A percentile compares a stretch with the other conserved stretches of the same genome.
Conservation (phyloP, 352 stramenopile species). For the Phytopythium delawarense region DNA sequence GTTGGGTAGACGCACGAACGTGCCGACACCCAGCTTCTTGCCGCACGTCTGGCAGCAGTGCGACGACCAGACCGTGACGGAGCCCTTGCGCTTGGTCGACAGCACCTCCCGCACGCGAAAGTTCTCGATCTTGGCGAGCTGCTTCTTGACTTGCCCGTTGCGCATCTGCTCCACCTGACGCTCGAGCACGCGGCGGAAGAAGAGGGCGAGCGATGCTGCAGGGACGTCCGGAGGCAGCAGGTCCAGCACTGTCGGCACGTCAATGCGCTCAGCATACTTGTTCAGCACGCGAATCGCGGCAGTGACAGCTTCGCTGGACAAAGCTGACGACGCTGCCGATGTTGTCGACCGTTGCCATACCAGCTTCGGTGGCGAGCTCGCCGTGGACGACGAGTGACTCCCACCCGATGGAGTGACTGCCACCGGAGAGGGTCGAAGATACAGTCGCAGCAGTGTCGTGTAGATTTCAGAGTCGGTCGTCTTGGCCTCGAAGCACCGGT, state of each 20-base stretch:
- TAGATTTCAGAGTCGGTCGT: constrained; percentile 79
- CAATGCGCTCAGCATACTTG: constrained; percentile 80
- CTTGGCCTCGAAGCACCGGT: constrained; percentile 74
- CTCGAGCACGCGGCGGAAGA: constrained; percentile 75
- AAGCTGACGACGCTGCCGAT: constrained; percentile 3
- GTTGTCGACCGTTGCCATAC: constrained; percentile 26
- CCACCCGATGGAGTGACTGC: constrained; percentile 12
- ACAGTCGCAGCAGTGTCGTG: constrained; percentile 68
- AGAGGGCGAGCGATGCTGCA: constrained; percentile 39
- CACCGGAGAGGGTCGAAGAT: constrained; percentile 44
- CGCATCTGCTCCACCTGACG: constrained; percentile 66
- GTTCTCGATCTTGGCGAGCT: constrained; percentile 88
- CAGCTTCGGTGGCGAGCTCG: constrained; percentile 22
- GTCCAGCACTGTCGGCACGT: constrained; percentile 72
- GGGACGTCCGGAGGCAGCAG: constrained; percentile 60
- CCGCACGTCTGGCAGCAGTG: constrained; percentile 68
- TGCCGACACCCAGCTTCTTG: constrained; percentile 64
- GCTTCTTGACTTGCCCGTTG: constrained; percentile 82
- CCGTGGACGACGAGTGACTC: constrained; percentile 6
- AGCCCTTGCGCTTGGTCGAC: constrained; percentile 58
- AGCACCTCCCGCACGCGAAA: constrained; percentile 72
- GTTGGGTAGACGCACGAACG: constrained; percentile 61
- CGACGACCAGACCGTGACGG: constrained; percentile 71
- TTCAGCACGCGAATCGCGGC: constrained; percentile 74
- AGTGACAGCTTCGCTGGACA: constrained; percentile 52